Conservation (phyloP, 805 yeast species). For the Barnettozyma populi region DNA sequence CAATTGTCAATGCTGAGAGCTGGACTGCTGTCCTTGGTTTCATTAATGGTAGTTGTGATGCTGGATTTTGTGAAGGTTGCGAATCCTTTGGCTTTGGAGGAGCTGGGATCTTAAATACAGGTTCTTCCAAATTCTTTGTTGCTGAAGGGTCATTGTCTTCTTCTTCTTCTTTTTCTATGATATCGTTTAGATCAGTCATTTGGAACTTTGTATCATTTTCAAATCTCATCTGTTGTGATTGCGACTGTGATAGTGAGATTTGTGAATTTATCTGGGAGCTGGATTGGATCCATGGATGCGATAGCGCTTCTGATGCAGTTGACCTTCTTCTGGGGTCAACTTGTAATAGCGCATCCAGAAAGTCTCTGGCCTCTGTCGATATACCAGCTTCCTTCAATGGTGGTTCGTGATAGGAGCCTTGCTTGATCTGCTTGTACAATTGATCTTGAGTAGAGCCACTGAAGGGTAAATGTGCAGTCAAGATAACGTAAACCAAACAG, state of each 20-base stretch:
- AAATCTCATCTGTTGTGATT: conserved; percentile 55
- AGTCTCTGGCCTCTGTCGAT: conserved; percentile 65
- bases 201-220: conserved; percentile 29
- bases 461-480: conserved; percentile 93
- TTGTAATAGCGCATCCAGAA: conserved; percentile 63
- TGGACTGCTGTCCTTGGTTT: conserved; percentile 1
- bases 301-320: conserved; percentile 69
- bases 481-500: conserved; percentile 82
- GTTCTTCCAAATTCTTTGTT: conserved; percentile 5
- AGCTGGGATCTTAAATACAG: conserved; percentile 21
- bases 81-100: conserved; percentile 8
- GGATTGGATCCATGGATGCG: conserved; percentile 71
- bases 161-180: conserved; percentile 2
- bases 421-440: conserved; percentile 65
- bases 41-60: conserved; percentile 4
- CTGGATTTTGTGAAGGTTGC: conserved; percentile 10
- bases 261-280: conserved; percentile 26
- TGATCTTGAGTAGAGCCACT: conserved; percentile 89
- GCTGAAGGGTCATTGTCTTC: not conserved
- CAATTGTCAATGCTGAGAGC: not conserved
- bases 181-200: conserved; percentile 3
- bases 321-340: conserved; percentile 71
- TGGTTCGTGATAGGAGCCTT: conserved; percentile 76
- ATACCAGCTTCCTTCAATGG: conserved; percentile 63
- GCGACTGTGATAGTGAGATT: conserved; percentile 64